Base-by-base conservation (phyloP, 2,329 filamentous ascomycete genomes). In the Purpureocillium lavendulum region DNA sequence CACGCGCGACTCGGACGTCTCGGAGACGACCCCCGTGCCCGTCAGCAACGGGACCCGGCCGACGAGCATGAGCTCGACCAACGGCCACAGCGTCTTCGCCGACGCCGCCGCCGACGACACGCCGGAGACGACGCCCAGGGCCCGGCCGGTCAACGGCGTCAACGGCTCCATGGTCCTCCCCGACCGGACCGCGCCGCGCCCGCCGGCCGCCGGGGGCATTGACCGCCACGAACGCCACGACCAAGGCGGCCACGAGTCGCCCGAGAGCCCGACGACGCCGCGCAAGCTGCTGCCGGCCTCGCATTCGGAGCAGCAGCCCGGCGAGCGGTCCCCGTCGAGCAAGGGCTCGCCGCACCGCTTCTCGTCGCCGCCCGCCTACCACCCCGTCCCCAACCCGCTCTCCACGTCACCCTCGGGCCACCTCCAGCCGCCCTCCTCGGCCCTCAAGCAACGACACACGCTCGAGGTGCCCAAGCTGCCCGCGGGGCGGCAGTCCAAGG, bases 381-480 rank as follows among this genome's bases (percentile, higher is more conserved):
- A 65, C 39, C 55, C 62, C 18, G 57, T 61, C 38, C 53, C 57
- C 24, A 51, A 61, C 14, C 57, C 58, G 32, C 55, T 61, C 30
- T 60, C 59, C 24, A 56, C 64, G 24, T 66, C 71, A 11, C 64
- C 71, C 1, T 72, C 75, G n/a, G 64, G 65, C 3, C 64, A 71
- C 42, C 59, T 70, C 33, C 71, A 80, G 30, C 67, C 76, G 8
- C 50, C 55, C 3, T 33, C 45, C 30, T 40, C 50, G 17, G 69
- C 70, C 12, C 66, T 90, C 36, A 83, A 84, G 59, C 87, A 95
- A 45, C 80, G 89, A 48, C 84, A 95, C 62, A 95, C 87, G 0
- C 71, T 96, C 18, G 87, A 95, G 60, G 87, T 95, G 0, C 88
- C 89, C 7, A 85, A 82, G 60, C 60, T 71, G 13, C 66, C 72